Evolutionary conservation across 192 early-diverging fungal species (phyloP).

Genomic region (Chytriomyces sp.): DNA sequence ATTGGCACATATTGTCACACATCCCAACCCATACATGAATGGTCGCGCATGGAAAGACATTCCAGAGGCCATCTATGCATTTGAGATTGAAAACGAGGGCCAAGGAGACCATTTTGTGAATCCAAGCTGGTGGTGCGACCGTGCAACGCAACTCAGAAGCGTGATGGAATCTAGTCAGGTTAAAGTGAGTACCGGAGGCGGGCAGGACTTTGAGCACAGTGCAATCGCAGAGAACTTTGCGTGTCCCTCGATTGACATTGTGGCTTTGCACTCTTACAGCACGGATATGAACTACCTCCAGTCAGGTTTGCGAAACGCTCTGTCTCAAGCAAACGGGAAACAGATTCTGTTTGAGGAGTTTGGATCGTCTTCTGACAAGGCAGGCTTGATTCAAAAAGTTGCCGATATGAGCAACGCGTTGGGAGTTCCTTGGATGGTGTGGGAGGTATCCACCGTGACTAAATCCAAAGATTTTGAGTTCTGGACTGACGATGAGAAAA

Average conservation of each 20-base stretch:
- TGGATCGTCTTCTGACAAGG: background rate
- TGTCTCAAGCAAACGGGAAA: background rate
- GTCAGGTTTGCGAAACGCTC: background rate
- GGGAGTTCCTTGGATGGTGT: background rate
- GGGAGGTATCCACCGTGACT: background rate
- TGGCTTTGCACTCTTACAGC: conserved; percentile 34
- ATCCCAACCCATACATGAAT: too few species aligned
- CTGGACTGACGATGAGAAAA: conserved; percentile 5
- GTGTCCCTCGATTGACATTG: conserved; percentile 21
- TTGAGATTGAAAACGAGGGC: conserved; percentile 35
- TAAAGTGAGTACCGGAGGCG: conserved; percentile 25
- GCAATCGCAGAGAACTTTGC: conserved; percentile 18
- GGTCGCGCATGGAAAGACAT: conserved; percentile 29
- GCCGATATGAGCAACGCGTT: background rate
- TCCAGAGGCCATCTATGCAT: conserved; percentile 21
- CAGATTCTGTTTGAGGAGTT: background rate
- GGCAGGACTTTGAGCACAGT: conserved; percentile 18
- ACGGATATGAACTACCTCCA: background rate
- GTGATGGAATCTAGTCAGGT: background rate
- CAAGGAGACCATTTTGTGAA: conserved; percentile 11
- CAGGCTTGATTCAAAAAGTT: background rate
- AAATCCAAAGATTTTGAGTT: conserved; percentile 32
- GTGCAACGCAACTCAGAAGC: background rate
- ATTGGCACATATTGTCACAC: conserved; percentile 26
- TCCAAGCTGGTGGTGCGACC: background rate